Evolutionary conservation across 1,284 basidiomycete genomes (phyloP), one percentile per base, ranked within the genome.

Genomic region (Naganishia albida): DNA sequence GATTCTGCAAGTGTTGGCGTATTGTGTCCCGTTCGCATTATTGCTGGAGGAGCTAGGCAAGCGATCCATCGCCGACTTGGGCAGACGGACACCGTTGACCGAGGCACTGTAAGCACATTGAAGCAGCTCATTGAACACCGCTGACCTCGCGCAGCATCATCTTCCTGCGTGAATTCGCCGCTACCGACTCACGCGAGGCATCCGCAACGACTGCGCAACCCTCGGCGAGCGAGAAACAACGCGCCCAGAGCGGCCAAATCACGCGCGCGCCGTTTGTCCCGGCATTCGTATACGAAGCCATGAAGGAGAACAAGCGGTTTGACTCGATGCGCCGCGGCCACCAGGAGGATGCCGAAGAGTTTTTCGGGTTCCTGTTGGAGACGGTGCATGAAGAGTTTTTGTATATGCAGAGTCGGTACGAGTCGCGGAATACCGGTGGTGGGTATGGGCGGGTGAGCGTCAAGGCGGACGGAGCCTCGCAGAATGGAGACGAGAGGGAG

Each of bases 281-380:
- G 15, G 86, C 87, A 46, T 87, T 88, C 70, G 85, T 98, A n/a
- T 96, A 96, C 78, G 91, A 94, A 68, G 93, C 92, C n/a, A 88
- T 96, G 85, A 92, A 91, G 79, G 87, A 89, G 79, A 93, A 94
- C 82, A 92, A 91, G 80, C 84, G 91, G 63, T 98, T 98, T 74
- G 93, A 96, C 72, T 86, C 85, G 63, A 97, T 98, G 91, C 81
- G 89, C 84, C 86, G 90, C 39, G 94, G 94, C 0, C 90, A 93
- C 69, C 95, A 99, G 81, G 95, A 99, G 79, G 95, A 99, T 68
- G 95, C 95, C 0, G 94, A 99, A 78, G 95, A 99, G 79, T 99
- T 97, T 80, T 83, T 98, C n/a, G 94, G 95, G 10, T 96, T 97
- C 81, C 94, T 93, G 81, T 83, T 98, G 50, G 93, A 97, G 76